A percentile compares a stretch with the other conserved stretches of the same genome.
Evolutionary conservation across 768 basidiomycete genomes (phyloP).

Genomic region (Kwoniella sp.): DNA sequence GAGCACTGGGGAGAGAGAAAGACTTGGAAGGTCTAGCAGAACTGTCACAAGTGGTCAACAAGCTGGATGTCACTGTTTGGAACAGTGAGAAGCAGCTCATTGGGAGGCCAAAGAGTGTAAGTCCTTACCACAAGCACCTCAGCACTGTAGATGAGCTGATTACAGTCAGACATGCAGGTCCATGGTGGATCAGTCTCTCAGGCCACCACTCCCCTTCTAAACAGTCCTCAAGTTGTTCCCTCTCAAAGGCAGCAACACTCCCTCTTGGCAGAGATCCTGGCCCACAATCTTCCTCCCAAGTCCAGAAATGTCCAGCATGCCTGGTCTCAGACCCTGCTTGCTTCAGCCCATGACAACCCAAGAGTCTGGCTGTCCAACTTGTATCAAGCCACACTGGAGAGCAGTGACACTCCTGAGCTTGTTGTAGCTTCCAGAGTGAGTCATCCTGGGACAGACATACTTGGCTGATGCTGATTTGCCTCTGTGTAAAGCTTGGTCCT

Average conservation of each 20-base stretch:
- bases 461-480: not conserved
- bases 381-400: slow-evolving; percentile 46
- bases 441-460: not conserved
- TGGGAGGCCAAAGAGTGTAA: slow-evolving; percentile 10
- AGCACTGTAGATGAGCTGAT: too few relatives aligned
- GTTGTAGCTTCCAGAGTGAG: slow-evolving; percentile 41
- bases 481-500: slow-evolving; percentile 35
- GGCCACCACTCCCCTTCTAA: slow-evolving; percentile 14
- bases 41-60: slow-evolving; percentile 1
- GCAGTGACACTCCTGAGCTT: slow-evolving; percentile 37
- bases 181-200: slow-evolving; percentile 4
- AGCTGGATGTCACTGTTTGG: slow-evolving; percentile 23
- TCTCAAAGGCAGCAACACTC: slow-evolving; percentile 33
- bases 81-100: slow-evolving; percentile 20
- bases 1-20: slow-evolving; percentile 23
- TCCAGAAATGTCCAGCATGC: slow-evolving; percentile 37
- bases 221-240: not conserved
- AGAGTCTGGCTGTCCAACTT: slow-evolving; percentile 41
- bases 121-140: not conserved
- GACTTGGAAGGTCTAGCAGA: slow-evolving; percentile 29
- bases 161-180: not conserved
- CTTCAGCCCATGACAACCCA: slow-evolving; percentile 35
- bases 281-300: slow-evolving; percentile 34
- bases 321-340: slow-evolving; percentile 40
- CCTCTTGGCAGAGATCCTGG: slow-evolving; percentile 37